phyloP scores from a whole-genome alignment of 2,329 filamentous ascomycete genomes.

The Seiridium unicorne region DNA sequence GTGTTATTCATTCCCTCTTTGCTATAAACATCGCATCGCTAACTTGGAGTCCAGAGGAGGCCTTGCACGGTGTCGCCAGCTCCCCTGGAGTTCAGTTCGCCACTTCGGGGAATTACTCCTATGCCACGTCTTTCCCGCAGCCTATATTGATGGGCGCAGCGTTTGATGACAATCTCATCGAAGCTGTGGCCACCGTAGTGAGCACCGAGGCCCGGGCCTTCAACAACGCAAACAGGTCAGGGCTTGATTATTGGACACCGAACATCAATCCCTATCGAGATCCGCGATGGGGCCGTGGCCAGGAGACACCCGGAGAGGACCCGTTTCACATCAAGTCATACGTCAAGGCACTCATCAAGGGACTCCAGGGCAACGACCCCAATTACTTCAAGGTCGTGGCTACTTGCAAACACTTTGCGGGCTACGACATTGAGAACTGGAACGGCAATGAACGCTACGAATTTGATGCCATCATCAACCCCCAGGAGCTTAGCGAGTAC shows the following conservation, averaged over 20 bases:
- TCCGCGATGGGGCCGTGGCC: conserved; percentile 22
- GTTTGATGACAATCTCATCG: conserved; percentile 28
- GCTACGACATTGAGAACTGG: conserved; percentile 54
- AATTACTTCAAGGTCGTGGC: conserved; percentile 41
- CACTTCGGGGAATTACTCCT: conserved; percentile 20
- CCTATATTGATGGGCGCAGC: conserved; percentile 28
- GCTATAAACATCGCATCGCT: neutral
- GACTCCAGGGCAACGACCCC: conserved; percentile 41
- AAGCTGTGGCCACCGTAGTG: conserved; percentile 24
- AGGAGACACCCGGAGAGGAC: conserved; percentile 27
- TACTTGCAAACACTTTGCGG: conserved; percentile 59
- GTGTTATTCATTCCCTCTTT: neutral
- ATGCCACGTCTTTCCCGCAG: conserved; percentile 29
- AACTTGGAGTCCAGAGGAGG: conserved; percentile 40
- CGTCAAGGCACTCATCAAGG: conserved; percentile 49
- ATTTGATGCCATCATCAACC: conserved; percentile 54
- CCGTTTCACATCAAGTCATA: conserved; percentile 45
- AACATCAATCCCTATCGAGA: conserved; percentile 24
- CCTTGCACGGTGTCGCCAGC: conserved; percentile 58
- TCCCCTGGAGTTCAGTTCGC: conserved; percentile 42
- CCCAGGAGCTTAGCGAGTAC: conserved; percentile 66
- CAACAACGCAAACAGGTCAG: conserved; percentile 25
- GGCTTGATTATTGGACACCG: conserved; percentile 23
- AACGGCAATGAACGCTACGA: conserved; percentile 40
- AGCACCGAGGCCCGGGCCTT: conserved; percentile 30